Base-by-base conservation (phyloP, 2,329 filamentous ascomycete species). In the Onygenales sp. region DNA sequence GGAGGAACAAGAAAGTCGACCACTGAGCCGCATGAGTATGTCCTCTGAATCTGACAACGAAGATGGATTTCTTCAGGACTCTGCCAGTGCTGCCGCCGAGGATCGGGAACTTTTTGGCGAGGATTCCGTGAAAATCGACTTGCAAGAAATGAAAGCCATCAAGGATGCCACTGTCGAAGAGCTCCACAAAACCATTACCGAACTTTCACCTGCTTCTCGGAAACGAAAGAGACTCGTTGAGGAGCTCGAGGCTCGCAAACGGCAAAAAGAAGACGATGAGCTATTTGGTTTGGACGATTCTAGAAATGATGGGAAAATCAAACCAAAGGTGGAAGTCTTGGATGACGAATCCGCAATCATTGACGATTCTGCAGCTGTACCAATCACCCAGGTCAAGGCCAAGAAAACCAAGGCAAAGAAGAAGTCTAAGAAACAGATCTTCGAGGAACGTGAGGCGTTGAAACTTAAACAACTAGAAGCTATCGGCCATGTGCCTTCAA, bases 221-320 rank as follows among this genome's bases (percentile, higher is more conserved):
- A 59, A 64, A 50, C 60, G 58, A 50, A 56, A 59, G 14, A 65
- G 65, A 53, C 59, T 75, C 50, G 60, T 67, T 6, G 65, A 65
- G 52, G 68, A 72, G 47, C 65, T 81, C 35, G 61, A 63, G 7
- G 72, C 77, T 46, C 81, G 87, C 50, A 93, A 95, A 69, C 83
- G 88, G 48, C 86, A 85, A 62, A 92, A 90, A 73, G 89, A 89
- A 66, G 87, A 91, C 54, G 87, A 92, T 61, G 87, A 89, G 61
- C 75, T 92, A 5, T 90, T 90, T 64, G 83, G 81, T 11, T 75
- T 86, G 44, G 80, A 78, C 66, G 52, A 45, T 36, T 52, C 57
- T 5, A 51, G 52, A 33, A 5, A 38, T 45, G 72, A 76, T 43
- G 71, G 76, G 27, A 73, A 78, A 11, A 75, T 79, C 50, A 79